Conservation (phyloP, 371 early-diverging fungal species). For the Mucor circinelloides region DNA sequence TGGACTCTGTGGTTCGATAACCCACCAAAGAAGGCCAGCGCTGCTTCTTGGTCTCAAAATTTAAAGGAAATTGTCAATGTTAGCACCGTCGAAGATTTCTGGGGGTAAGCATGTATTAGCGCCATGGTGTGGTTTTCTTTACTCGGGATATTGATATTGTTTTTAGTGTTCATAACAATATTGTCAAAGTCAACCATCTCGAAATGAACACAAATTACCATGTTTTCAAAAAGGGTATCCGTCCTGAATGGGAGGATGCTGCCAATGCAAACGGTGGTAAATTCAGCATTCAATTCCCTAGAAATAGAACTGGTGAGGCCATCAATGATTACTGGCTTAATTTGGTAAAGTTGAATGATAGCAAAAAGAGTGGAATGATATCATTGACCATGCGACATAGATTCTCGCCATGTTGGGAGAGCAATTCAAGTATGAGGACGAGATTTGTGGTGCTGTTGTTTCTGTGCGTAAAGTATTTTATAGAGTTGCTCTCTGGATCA, state of each 20-base stretch:
- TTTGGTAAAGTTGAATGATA: conserved; percentile 54
- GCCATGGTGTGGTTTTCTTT: too few relatives aligned
- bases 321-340: conserved; percentile 86
- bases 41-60: conserved; percentile 84
- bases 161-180: conserved; percentile 75
- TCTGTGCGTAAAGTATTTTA: conserved; percentile 82
- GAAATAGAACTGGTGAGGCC: conserved; percentile 64
- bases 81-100: conserved; percentile 94
- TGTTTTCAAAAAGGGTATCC: conserved; percentile 93
- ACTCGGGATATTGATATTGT: background rate
- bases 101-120: conserved; percentile 67
- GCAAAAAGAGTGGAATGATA: background rate
- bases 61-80: conserved; percentile 88
- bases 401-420: conserved; percentile 92
- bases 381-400: conserved; percentile 30
- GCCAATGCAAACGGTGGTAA: conserved; percentile 95
- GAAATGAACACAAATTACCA: conserved; percentile 87
- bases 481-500: conserved; percentile 91
- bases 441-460: conserved; percentile 92
- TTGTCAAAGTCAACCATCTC: conserved; percentile 75
- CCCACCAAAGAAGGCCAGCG: conserved; percentile 76
- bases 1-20: conserved; percentile 97
- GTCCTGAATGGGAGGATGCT: conserved; percentile 98
- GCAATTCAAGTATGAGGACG: conserved; percentile 76
- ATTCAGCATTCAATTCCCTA: conserved; percentile 84